Evolutionary conservation across 2,329 filamentous ascomycete genomes (phyloP).

Genomic region (Fusarium nygamai): DNA sequence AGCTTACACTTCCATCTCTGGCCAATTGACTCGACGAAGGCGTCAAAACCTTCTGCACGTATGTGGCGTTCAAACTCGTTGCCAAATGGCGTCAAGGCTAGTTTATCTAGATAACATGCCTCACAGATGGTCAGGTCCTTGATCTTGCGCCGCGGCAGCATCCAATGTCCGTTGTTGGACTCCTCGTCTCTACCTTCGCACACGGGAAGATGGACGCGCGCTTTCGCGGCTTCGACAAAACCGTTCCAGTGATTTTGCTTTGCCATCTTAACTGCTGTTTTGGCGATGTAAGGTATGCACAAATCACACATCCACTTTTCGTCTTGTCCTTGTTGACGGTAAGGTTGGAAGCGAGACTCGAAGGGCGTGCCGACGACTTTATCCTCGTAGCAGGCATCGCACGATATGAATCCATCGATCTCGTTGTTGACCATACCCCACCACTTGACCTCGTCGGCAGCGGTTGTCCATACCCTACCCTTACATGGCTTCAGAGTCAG

Average conservation of each 20-base stretch:
- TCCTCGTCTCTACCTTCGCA: slow-evolving; percentile 45
- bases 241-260: slow-evolving; percentile 44
- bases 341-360: slow-evolving; percentile 44
- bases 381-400: slow-evolving; percentile 53
- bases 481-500: slow-evolving; percentile 45
- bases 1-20: slow-evolving; percentile 42
- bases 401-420: slow-evolving; percentile 48
- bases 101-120: slow-evolving; percentile 49
- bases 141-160: slow-evolving; percentile 36
- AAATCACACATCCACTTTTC: slow-evolving; percentile 50
- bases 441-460: slow-evolving; percentile 46
- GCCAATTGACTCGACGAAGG: slow-evolving; percentile 35
- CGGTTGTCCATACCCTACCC: slow-evolving; percentile 32
- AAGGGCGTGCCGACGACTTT: slow-evolving; percentile 43
- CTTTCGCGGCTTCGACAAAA: slow-evolving; percentile 39
- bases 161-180: slow-evolving; percentile 43
- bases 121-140: slow-evolving; percentile 47
- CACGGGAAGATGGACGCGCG: slow-evolving; percentile 37
- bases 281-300: slow-evolving; percentile 40
- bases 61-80: slow-evolving; percentile 41
- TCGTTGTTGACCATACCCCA: slow-evolving; percentile 43
- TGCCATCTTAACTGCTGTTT: slow-evolving; percentile 28
- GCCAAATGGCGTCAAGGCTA: slow-evolving; percentile 44
- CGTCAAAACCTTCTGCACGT: slow-evolving; percentile 33
- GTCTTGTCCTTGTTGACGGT: slow-evolving; percentile 35